Percentiles rank a stretch among this genome's conserved stretches.
Conservation (phyloP, 73 alveolate genomes). For the Uronychia binucleata region DNA sequence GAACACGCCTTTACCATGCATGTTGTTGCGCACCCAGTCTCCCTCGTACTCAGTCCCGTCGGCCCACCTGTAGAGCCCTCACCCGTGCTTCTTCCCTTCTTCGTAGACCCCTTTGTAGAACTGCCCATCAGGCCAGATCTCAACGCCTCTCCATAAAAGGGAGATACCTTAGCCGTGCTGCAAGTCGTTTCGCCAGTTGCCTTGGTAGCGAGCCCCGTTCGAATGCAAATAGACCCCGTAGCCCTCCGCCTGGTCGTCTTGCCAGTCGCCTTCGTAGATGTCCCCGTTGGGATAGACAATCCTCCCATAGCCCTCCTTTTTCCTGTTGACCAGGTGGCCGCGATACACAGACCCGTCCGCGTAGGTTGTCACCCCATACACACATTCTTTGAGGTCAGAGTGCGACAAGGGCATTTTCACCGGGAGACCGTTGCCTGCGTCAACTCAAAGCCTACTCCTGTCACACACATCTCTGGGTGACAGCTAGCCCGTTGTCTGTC, state of each 20-base stretch:
- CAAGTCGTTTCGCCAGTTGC: slow-evolving; percentile 45
- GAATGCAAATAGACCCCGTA: slow-evolving; percentile 21
- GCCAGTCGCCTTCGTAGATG: slow-evolving; percentile 41
- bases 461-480: too few species aligned
- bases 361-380: background rate
- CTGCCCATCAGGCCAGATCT: slow-evolving; percentile 79
- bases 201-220: slow-evolving; percentile 47
- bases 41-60: slow-evolving; percentile 73
- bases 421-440: too few species aligned
- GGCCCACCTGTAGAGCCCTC: slow-evolving; percentile 64
- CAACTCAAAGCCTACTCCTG: too few species aligned
- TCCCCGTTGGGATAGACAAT: slow-evolving; percentile 37
- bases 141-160: too few species aligned
- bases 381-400: too few species aligned
- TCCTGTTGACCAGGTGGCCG: slow-evolving; percentile 18
- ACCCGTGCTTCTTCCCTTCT: slow-evolving; percentile 78
- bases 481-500: too few species aligned
- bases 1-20: slow-evolving; percentile 67
- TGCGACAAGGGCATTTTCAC: too few species aligned
- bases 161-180: slow-evolving; percentile 42
- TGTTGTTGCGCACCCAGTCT: slow-evolving; percentile 59
- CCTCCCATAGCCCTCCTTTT: slow-evolving; percentile 23
- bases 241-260: slow-evolving; percentile 38
- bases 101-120: slow-evolving; percentile 66
- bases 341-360: background rate